Base-by-base conservation (phyloP, 2,329 filamentous ascomycete species). In the Neopestalotiopsis sp. region DNA sequence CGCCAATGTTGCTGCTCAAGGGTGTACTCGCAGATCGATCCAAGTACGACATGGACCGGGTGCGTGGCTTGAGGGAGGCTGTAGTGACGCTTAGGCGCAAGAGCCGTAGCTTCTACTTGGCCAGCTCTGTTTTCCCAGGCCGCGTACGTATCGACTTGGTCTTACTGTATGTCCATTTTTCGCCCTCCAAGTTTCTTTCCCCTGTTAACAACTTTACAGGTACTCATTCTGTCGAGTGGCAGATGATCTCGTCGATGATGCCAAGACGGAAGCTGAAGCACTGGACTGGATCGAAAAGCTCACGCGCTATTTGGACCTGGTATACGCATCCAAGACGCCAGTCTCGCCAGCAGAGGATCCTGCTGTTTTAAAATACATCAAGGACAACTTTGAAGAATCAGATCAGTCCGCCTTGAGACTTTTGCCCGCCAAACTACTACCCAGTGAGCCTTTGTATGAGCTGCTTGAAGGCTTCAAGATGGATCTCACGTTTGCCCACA, bases 151-250 rank as follows among this genome's bases (percentile, higher is more conserved):
- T 91, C 38, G 91, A 94, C 72, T 77, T 94, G 13, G 85, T 92
- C 32, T 79, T 92, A 1, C 80, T 94, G 80, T 88, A 76, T 76
- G 85, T 75, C 7, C 24, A 28, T 24, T 24, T 38, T 34, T 34
- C 20, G 20, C n/a, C 4, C 38, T 12, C 49, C 30, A 3, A 24
- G 4, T 12, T 30, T 2, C 17, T n/a, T 12, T n/a, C 4, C 5
- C 12, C 13, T 28, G 24, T 58, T 78, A 49, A 77, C 63, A 4
- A 13, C 2, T n/a, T 9, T 57, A 1, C 45, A 88, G 86, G 4
- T 94, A 94, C 75, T 92, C 91, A 0, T 94, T 93, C 75, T 94
- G 92, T 73, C 85, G 92, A 12, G 87, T 93, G 10, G 91, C 91
- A 1, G 92, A 94, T 75, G 91, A 94, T 73, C 82, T 94, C 4